Evolutionary conservation across 2,329 filamentous ascomycete species (phyloP).

Genomic region (Curvularia sp.): DNA sequence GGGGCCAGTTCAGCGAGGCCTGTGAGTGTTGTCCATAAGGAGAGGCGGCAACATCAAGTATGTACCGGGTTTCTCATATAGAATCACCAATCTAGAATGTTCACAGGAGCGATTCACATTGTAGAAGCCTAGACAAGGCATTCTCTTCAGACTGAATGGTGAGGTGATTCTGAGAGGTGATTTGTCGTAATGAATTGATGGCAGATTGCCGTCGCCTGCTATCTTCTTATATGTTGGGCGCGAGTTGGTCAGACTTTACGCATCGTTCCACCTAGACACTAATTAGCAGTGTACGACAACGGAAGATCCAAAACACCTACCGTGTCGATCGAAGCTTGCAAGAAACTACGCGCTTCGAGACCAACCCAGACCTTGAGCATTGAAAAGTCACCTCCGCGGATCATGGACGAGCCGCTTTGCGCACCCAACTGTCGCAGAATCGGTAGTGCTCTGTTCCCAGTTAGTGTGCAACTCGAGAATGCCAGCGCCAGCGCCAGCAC

Average conservation of each 20-base stretch:
- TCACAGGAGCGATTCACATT: background rate
- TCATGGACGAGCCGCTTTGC: slow-evolving; percentile 68
- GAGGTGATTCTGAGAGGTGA: background rate
- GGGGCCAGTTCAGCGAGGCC: background rate
- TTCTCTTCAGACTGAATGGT: background rate
- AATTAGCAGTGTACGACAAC: slow-evolving; percentile 12
- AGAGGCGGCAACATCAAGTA: background rate
- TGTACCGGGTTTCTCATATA: background rate
- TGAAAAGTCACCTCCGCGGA: slow-evolving; percentile 58
- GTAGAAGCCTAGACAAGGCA: background rate
- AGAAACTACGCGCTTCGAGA: slow-evolving; percentile 84
- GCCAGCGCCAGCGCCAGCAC: slow-evolving; percentile 26
- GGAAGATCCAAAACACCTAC: slow-evolving; percentile 59
- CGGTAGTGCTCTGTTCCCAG: slow-evolving; percentile 72
- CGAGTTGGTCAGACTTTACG: slow-evolving; percentile 88
- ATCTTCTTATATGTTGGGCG: slow-evolving; percentile 75
- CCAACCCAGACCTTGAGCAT: slow-evolving; percentile 94
- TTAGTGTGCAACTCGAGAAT: slow-evolving; percentile 16
- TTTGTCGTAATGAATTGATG: background rate
- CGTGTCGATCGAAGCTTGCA: slow-evolving; percentile 89
- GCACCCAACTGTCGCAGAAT: slow-evolving; percentile 88
- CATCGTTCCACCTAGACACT: slow-evolving; percentile 75
- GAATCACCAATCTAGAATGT: background rate
- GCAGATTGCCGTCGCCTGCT: background rate
- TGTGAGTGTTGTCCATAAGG: background rate